Base-by-base conservation (phyloP, 2,329 filamentous ascomycete genomes). In the Monosporascus sp. region DNA sequence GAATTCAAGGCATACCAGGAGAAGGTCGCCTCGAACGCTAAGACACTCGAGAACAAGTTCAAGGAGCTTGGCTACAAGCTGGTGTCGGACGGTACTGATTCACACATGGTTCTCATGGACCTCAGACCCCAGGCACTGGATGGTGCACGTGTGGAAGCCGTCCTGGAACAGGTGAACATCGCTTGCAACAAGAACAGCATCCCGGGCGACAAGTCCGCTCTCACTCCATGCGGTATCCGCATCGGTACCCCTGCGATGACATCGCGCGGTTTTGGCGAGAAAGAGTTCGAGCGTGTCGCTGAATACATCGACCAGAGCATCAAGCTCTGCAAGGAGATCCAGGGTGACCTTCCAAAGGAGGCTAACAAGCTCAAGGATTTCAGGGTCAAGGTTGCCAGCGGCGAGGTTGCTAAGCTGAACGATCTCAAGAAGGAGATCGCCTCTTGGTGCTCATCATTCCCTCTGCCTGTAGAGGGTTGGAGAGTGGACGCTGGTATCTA, bases 311-410 rank as follows among this genome's bases (percentile, higher is more conserved):
- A 96, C 72, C 81, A 86, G 68, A 82, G 85, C 72, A 89, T 97
- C 81, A 89, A 89, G 78, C 82, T 97, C 69, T 89, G 87, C 82
- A 91, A 91, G 82, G 86, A 92, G 69, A 80, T 96, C 65, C 94
- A 97, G 80, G 79, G 71, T 55, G 78, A 81, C 60, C 84, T 97
- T 24, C 93, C 94, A 72, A 97, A 97, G 85, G 89, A 94, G 75
- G 91, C 90, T 68, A 99, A 97, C 86, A 97, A 95, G 86, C 89
- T 96, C 74, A 97, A 97, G 86, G 94, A 99, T 81, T 97, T 99
- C 88, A 95, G 93, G 82, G 86, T 85, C 71, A 93, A 91, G 83
- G 90, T 96, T 58, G 84, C 88, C 54, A 77, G 80, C 62, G 92
- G 91, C 60, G 82, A 87, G 68, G 80, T 96, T 48, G 74, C 83